Evolutionary conservation across 768 basidiomycete species (phyloP).

Genomic region (Mycena capillaripes): DNA sequence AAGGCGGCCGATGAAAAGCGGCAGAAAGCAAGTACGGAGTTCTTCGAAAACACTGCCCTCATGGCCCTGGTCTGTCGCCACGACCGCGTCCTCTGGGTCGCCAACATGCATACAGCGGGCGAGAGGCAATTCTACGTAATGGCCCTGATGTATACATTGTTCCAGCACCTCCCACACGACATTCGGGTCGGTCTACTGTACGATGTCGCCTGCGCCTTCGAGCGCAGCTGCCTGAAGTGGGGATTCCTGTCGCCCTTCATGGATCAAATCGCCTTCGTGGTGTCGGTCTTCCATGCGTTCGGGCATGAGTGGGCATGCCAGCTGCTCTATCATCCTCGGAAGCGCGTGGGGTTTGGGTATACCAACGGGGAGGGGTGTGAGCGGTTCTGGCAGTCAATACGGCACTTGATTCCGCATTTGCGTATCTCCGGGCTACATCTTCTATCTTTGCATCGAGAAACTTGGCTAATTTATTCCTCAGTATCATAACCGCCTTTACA

Average conservation of each 20-base stretch:
- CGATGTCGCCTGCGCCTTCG: constrained; percentile 48
- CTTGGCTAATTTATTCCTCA: not conserved
- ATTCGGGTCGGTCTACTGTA: constrained; percentile 39
- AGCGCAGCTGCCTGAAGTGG: constrained; percentile 29
- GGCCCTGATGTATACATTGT: constrained; percentile 46
- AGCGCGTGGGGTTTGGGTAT: no score
- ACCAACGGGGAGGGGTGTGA: no score
- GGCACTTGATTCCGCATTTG: no score
- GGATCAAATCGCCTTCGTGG: constrained; percentile 44
- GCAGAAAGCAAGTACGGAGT: no score
- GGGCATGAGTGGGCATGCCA: constrained; percentile 55
- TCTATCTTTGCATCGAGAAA: no score
- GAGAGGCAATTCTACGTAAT: constrained; percentile 48
- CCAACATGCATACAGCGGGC: constrained; percentile 49
- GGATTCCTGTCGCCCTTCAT: constrained; percentile 7
- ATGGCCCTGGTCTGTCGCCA: no score
- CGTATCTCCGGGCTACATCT: no score
- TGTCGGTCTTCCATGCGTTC: constrained; percentile 56
- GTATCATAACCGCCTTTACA: constrained; percentile 18
- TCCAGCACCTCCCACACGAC: constrained; percentile 39
- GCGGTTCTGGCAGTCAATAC: no score
- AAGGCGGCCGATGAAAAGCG: no score
- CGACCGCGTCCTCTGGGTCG: constrained; percentile 36
- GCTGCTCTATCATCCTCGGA: no score
- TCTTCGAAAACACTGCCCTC: no score